Evolutionary conservation across 2,329 filamentous ascomycete species (phyloP).

Genomic region (Scytalidium lignicola): DNA sequence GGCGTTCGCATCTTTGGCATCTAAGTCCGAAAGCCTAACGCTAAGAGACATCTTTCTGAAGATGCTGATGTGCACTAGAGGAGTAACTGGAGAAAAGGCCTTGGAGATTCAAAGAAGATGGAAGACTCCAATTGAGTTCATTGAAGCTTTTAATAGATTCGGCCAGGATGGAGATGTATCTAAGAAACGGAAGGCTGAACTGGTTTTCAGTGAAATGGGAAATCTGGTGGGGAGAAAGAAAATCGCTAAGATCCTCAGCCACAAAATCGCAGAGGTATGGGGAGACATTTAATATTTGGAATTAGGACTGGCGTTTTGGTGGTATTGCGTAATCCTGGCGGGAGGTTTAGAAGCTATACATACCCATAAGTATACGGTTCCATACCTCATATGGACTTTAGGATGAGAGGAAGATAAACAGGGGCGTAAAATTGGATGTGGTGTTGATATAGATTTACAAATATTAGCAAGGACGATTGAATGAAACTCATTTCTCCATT

Average conservation of each 20-base stretch:
- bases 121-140: constrained; percentile 66
- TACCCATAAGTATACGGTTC: no score
- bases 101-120: constrained; percentile 75
- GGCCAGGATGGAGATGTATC: constrained; percentile 31
- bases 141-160: constrained; percentile 59
- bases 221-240: constrained; percentile 63
- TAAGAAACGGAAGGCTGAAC: constrained; percentile 51
- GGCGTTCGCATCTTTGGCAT: constrained; percentile 66
- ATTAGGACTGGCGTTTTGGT: constrained; percentile 52
- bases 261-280: constrained; percentile 70
- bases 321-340: no score
- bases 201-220: constrained; percentile 54
- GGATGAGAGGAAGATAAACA: no score
- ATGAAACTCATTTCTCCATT: constrained; percentile 37
- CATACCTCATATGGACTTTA: no score
- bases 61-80: constrained; percentile 78
- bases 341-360: no score
- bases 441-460: no score
- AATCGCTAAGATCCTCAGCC: constrained; percentile 59
- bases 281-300: constrained; percentile 77
- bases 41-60: constrained; percentile 73
- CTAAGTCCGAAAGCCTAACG: constrained; percentile 70
- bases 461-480: no score
- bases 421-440: no score
- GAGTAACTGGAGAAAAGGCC: constrained; percentile 72